Base-by-base conservation (phyloP, 2,329 filamentous ascomycete genomes). In the Scedosporium apiospermum region DNA sequence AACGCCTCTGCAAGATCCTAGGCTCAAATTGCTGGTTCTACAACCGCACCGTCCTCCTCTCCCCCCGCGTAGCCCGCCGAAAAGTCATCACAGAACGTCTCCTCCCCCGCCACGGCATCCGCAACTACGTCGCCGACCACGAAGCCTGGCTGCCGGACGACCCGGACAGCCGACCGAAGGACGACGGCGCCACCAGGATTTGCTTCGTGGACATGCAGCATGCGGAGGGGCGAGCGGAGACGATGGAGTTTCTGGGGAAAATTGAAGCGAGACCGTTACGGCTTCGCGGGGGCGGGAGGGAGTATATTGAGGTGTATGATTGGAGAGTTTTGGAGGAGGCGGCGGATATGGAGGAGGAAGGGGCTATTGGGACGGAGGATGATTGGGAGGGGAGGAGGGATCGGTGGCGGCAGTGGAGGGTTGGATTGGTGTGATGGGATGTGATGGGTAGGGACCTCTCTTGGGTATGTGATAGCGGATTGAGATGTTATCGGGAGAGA, bases 281-380 rank as follows among this genome's bases (percentile, higher is more conserved):
- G 23, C 67, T 66, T 9, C 68, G 68, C 2, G 66, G 68, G 2
- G 71, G 71, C 4, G 65, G 66, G 30, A 68, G 73, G 5, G 72
- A 73, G 9, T 76, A 73, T 71, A 73, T 80, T 1, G 71, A 72
- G 5, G 72, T 80, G 1, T 79, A 78, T 61, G 78, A 82, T 65
- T 82, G 79, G 78, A 72, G 77, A 4, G 68, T 80, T 4, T 63
- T 82, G 57, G 71, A 74, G 38, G 72, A 76, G 21, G 67, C 82
- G 9, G 71, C 70, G 2, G 74, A 74, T 2, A 18, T 30, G 41
- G 63, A 72, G 53, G 79, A 82, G 62, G 71, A 72, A 53, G 69
- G 67, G 1, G 63, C 53, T 4, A 62, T 73, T 4, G 67, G 66
- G 30, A 66, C 66, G 18, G 73, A 73, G 57, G 71, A 73, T 44